phyloP scores from a whole-genome alignment of 495 filamentous ascomycete species.

The Tuber brumale region DNA sequence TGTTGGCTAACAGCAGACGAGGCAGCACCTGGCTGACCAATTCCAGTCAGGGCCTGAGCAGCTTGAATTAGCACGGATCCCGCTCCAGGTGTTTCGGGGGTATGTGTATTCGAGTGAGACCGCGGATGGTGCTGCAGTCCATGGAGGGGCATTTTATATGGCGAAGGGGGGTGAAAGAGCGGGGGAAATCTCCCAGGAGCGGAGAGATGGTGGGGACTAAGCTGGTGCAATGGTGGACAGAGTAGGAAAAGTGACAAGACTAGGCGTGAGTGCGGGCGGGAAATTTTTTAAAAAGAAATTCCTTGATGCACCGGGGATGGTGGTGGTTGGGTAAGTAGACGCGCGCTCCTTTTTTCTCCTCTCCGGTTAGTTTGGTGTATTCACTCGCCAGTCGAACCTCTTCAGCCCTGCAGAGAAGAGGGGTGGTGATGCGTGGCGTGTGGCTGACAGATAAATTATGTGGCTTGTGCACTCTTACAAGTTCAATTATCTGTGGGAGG shows the following conservation, averaged over 20 bases:
- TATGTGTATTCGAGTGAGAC: conserved; percentile 22
- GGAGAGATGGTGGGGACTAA: conserved; percentile 1
- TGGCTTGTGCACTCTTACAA: not conserved
- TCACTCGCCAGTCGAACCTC: not conserved
- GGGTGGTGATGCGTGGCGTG: conserved; percentile 24
- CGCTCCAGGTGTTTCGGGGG: conserved; percentile 27
- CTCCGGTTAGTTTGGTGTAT: not conserved
- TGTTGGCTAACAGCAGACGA: conserved; percentile 10
- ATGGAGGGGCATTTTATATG: conserved; percentile 35
- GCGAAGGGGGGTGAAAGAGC: conserved; percentile 2
- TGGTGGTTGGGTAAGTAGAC: not conserved
- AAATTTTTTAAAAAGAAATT: not conserved
- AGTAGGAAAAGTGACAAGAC: not conserved
- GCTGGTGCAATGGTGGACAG: not conserved
- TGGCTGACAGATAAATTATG: not conserved
- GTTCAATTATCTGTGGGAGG: not conserved
- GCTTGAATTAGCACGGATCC: conserved; percentile 36
- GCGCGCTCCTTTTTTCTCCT: not conserved
- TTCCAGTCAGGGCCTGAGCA: conserved; percentile 37
- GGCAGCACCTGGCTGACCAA: conserved; percentile 29
- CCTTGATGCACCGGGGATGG: not conserved
- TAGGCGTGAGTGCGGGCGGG: not conserved
- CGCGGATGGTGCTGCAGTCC: conserved; percentile 32
- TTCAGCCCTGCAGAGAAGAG: conserved; percentile 18
- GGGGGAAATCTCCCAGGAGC: conserved; percentile 12